Conservation (phyloP, 768 basidiomycete genomes). For the Lepiota brunneoincarnata region DNA sequence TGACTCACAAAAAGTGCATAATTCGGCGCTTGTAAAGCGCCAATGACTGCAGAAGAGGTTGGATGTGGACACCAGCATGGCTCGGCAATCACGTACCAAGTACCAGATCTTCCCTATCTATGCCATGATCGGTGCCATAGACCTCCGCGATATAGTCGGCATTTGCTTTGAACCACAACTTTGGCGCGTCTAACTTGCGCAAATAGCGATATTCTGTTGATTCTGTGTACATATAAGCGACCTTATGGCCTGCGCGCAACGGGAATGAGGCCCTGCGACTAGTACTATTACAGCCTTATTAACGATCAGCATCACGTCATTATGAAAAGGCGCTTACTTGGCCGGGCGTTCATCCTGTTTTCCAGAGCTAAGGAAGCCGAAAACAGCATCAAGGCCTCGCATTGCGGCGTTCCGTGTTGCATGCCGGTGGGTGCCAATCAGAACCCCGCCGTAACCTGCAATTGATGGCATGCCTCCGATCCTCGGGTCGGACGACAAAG, state of each 20-base stretch:
- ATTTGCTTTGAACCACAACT: slow-evolving; percentile 72
- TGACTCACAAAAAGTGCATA: slow-evolving; percentile 79
- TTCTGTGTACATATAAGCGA: slow-evolving; percentile 68
- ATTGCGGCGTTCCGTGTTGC: slow-evolving; percentile 57
- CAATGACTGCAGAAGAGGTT: slow-evolving; percentile 44
- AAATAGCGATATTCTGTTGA: slow-evolving; percentile 68
- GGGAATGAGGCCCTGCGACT: slow-evolving; percentile 57
- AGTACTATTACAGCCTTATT: slow-evolving; percentile 33
- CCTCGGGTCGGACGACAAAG: slow-evolving; percentile 38
- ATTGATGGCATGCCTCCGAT: slow-evolving; percentile 55
- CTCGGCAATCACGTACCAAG: slow-evolving; percentile 33
- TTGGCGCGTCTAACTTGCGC: slow-evolving; percentile 58
- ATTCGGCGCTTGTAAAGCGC: slow-evolving; percentile 65
- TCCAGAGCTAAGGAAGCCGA: slow-evolving; percentile 41
- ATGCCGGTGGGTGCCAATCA: slow-evolving; percentile 44
- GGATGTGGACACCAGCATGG: not conserved
- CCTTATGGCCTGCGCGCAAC: slow-evolving; percentile 60
- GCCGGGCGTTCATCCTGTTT: slow-evolving; percentile 18
- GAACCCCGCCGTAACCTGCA: slow-evolving; percentile 60
- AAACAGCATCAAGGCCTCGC: slow-evolving; percentile 46
- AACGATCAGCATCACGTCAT: not conserved
- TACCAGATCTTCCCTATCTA: slow-evolving; percentile 59
- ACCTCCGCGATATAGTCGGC: slow-evolving; percentile 58
- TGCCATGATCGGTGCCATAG: slow-evolving; percentile 45
- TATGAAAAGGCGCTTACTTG: slow-evolving; percentile 28